A percentile compares a stretch with the other conserved stretches of the same genome.
Evolutionary conservation across 768 basidiomycete genomes (phyloP).

Genomic region (Kwoniella sp.): DNA sequence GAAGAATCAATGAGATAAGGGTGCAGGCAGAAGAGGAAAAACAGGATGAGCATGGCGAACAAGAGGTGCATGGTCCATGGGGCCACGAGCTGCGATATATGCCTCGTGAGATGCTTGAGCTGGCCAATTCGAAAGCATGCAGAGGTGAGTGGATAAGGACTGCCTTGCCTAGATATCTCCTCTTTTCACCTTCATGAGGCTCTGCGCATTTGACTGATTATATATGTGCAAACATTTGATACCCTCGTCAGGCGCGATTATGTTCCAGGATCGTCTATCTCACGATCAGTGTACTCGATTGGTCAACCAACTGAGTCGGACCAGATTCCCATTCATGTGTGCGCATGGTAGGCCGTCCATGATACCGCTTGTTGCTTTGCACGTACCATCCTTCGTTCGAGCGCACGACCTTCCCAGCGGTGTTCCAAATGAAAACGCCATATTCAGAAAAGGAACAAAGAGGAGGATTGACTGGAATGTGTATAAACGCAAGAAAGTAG

Average conservation of each 20-base stretch:
- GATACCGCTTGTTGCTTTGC: slow-evolving; percentile 58
- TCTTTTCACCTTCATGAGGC: background rate
- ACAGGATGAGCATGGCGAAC: background rate
- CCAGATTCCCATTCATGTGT: slow-evolving; percentile 88
- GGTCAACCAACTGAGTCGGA: slow-evolving; percentile 67
- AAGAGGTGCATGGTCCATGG: slow-evolving; percentile 62
- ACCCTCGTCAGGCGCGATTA: slow-evolving; percentile 74
- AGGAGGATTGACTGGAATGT: slow-evolving; percentile 19
- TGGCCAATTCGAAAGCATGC: slow-evolving; percentile 94
- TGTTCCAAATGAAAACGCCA: too few relatives aligned
- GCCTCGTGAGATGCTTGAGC: slow-evolving; percentile 76
- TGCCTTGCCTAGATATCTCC: slow-evolving; percentile 14
- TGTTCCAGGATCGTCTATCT: slow-evolving; percentile 86
- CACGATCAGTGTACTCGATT: slow-evolving; percentile 70
- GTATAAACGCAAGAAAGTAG: background rate
- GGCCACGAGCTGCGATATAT: slow-evolving; percentile 70
- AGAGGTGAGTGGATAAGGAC: slow-evolving; percentile 72
- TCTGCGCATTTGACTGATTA: background rate
- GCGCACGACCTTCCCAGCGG: too few relatives aligned
- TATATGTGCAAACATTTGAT: too few relatives aligned
- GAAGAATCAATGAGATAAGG: too few relatives aligned
- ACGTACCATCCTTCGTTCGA: background rate
- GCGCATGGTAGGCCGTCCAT: slow-evolving; percentile 82
- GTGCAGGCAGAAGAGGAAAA: background rate
- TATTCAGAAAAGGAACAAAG: background rate